Conservation (phyloP, 2,329 filamentous ascomycete species). For the Penicillium sp. region DNA sequence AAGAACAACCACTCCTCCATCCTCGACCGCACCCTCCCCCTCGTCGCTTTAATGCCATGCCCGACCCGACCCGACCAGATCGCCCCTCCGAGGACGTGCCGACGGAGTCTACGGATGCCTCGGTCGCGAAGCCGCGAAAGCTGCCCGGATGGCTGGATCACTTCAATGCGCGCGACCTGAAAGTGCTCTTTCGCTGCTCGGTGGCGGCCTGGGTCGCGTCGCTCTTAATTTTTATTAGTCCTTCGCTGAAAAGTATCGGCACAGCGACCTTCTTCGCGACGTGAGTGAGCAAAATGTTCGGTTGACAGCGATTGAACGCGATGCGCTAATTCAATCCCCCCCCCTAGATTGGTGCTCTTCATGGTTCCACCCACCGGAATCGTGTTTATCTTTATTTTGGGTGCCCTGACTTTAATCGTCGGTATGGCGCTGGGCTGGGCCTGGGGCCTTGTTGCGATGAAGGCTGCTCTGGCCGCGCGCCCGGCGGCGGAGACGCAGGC, state of each 20-base stretch:
- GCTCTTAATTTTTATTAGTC: slow-evolving; percentile 54
- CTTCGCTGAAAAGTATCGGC: slow-evolving; percentile 47
- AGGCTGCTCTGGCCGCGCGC: slow-evolving; percentile 51
- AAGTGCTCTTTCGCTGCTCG: slow-evolving; percentile 53
- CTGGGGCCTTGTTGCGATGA: slow-evolving; percentile 56
- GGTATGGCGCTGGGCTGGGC: slow-evolving; percentile 56
- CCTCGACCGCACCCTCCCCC: background rate
- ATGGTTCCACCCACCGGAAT: slow-evolving; percentile 54
- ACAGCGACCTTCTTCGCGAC: slow-evolving; percentile 52
- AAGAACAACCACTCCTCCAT: too few species aligned
- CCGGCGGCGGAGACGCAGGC: slow-evolving; percentile 45
- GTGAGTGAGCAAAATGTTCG: slow-evolving; percentile 15
- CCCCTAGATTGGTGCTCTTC: slow-evolving; percentile 42
- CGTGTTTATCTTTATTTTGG: slow-evolving; percentile 52
- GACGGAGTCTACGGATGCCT: slow-evolving; percentile 9
- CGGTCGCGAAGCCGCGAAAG: slow-evolving; percentile 16
- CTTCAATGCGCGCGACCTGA: slow-evolving; percentile 54
- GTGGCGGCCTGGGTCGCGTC: slow-evolving; percentile 52
- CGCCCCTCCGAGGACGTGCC: slow-evolving; percentile 15
- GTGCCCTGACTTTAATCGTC: slow-evolving; percentile 47
- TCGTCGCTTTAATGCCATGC: slow-evolving; percentile 7
- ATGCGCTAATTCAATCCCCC: slow-evolving; percentile 11
- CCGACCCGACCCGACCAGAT: slow-evolving; percentile 14
- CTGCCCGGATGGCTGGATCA: slow-evolving; percentile 44
- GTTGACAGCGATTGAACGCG: background rate